Conservation (phyloP, 2,329 filamentous ascomycete genomes). For the Tolypocladium amazonense region DNA sequence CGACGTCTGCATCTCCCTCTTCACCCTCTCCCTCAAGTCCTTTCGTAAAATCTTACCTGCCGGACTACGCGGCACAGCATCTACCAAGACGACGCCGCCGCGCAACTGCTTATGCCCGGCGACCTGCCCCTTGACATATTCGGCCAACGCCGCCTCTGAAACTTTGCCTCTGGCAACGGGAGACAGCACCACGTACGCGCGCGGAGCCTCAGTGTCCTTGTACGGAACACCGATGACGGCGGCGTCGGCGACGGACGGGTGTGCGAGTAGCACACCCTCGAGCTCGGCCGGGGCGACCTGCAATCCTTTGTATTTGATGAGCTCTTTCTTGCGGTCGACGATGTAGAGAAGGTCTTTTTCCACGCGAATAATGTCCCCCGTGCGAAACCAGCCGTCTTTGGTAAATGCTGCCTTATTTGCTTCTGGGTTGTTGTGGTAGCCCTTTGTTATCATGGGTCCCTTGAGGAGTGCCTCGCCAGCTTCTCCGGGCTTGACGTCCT, state of each 20-base stretch:
- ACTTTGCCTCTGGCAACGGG: constrained; percentile 11
- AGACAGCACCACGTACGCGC: constrained; percentile 23
- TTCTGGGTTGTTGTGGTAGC: constrained; percentile 58
- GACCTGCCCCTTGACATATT: constrained; percentile 15
- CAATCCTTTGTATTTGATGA: constrained; percentile 45
- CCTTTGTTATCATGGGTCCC: constrained; percentile 61
- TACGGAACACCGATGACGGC: constrained; percentile 49
- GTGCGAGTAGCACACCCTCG: constrained; percentile 32
- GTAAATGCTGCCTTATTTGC: constrained; percentile 52
- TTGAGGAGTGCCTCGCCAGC: constrained; percentile 56
- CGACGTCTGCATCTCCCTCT: constrained; percentile 9
- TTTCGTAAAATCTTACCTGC: constrained; percentile 35
- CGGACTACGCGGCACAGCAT: constrained; percentile 57
- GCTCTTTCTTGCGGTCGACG: constrained; percentile 69
- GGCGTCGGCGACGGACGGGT: constrained; percentile 39
- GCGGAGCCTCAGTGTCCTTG: constrained; percentile 35
- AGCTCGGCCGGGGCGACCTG: constrained; percentile 59
- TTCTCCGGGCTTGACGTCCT: constrained; percentile 26
- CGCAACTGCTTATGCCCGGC: constrained; percentile 55
- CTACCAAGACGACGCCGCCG: constrained; percentile 56
- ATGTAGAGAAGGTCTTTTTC: constrained; percentile 64
- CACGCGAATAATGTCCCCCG: constrained; percentile 67
- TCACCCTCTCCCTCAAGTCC: constrained; percentile 22
- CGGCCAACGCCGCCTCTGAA: constrained; percentile 13
- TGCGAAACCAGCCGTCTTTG: constrained; percentile 56